Evolutionary conservation across 2,329 filamentous ascomycete genomes (phyloP).

Genomic region (Cylindrodendrum hubeiense): DNA sequence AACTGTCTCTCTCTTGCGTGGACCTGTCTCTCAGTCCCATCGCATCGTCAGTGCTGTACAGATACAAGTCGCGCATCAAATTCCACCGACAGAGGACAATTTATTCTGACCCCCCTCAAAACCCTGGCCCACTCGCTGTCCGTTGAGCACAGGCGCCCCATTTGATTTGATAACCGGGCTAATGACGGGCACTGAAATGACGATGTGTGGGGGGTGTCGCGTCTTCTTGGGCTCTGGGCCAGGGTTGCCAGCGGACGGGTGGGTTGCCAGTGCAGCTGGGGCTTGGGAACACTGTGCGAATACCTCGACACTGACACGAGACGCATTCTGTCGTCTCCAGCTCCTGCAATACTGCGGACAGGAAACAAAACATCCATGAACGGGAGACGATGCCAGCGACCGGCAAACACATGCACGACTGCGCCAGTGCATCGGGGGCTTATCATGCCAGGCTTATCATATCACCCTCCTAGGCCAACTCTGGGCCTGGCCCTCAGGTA

Average conservation of each 20-base stretch:
- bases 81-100: slow-evolving; percentile 7
- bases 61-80: slow-evolving; percentile 13
- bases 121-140: slow-evolving; percentile 38
- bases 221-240: slow-evolving; percentile 38
- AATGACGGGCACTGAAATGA: slow-evolving; percentile 46
- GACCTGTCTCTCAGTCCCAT: background rate
- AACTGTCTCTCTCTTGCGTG: background rate
- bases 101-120: slow-evolving; percentile 16
- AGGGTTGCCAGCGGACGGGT: slow-evolving; percentile 35
- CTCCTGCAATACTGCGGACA: background rate
- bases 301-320: slow-evolving; percentile 15
- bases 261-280: slow-evolving; percentile 44
- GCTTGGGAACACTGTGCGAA: slow-evolving; percentile 40
- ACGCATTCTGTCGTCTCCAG: background rate
- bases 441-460: background rate
- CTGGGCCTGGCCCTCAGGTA: background rate
- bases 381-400: background rate
- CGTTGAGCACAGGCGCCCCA: slow-evolving; percentile 40
- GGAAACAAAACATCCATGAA: background rate
- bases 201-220: slow-evolving; percentile 43
- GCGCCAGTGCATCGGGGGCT: background rate
- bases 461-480: background rate
- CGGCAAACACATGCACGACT: background rate
- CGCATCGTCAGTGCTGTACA: slow-evolving; percentile 1
- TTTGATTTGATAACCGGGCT: slow-evolving; percentile 45